Conservation (phyloP, 768 basidiomycete species). For the Boletus rex-veris region DNA sequence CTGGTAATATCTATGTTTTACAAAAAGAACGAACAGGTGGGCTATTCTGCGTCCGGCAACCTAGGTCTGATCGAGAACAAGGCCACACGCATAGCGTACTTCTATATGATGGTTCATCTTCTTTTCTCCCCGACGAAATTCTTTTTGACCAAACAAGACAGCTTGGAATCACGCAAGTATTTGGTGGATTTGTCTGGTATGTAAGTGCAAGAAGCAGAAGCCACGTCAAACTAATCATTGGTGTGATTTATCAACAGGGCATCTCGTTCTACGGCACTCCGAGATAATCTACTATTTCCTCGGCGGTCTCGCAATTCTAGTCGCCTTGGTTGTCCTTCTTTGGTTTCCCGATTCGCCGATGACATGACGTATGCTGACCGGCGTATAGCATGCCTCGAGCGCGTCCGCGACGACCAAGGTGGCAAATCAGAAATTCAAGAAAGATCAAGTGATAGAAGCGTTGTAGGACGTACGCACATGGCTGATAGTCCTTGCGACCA, state of each 20-base stretch:
- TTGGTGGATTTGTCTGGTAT: no score
- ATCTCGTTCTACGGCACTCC: neutral
- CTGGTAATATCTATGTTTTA: conserved; percentile 17
- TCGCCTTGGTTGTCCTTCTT: conserved; percentile 31
- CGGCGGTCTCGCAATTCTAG: conserved; percentile 37
- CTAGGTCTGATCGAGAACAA: no score
- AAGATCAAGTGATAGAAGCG: neutral
- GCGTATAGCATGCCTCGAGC: conserved; percentile 26
- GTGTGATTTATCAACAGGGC: no score
- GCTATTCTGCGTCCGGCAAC: no score
- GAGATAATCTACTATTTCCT: neutral
- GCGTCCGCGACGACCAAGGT: conserved; percentile 35
- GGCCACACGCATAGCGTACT: conserved; percentile 16
- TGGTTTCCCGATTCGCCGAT: conserved; percentile 41
- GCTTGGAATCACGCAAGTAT: no score
- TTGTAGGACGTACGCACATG: conserved; percentile 27
- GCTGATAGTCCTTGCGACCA: conserved; percentile 17
- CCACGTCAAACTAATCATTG: neutral
- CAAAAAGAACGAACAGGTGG: conserved; percentile 39
- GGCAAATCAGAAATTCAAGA: neutral
- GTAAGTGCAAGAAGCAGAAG: neutral
- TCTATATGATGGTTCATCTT: conserved; percentile 35
- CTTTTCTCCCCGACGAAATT: neutral
- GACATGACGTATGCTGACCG: conserved; percentile 34
- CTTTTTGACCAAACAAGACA: no score